Base-by-base conservation (phyloP, 345 rosid genomes). In the Melaleuca quinquenervia region DNA sequence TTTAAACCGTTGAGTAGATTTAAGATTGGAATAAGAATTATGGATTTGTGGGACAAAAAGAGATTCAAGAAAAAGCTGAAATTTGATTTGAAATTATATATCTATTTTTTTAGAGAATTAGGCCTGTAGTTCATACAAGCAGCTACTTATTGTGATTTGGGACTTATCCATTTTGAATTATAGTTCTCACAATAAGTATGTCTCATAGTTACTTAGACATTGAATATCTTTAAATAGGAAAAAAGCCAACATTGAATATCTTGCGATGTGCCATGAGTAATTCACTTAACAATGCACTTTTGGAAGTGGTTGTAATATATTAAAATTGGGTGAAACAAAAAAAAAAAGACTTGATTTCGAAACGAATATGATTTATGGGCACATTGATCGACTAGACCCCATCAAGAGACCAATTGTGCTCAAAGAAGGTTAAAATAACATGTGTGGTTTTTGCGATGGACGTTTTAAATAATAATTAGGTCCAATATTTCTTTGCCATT, bases 1-100 rank as follows among this genome's bases (percentile, higher is more conserved):
- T 62, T 29, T 7, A 6, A 21, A 29, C 0, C 0, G 16, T 4
- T 58, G 14, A 29, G 0, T 16, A 29, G 2, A 62, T 14, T 29
- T 62, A 6, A 62, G 6, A 62, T 2, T 62, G 29, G 21, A 29
- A 44, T 15, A 11, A 3, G 21, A 1, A 11, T 29, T 29, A 3
- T n/a, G n/a, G n/a, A n/a, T n/a, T n/a, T n/a, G n/a, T n/a, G n/a
- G n/a, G n/a, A n/a, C n/a, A n/a, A n/a, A n/a, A n/a, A n/a, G n/a
- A n/a, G n/a, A n/a, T n/a, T 6, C 3, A 8, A 29, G 11, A 18
- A 10, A 14, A 62, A 29, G 3, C 15, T 15, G 44, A 6, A 10
- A 7, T n/a, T 62, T 5, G 44, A 29, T 21, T 9, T 5, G 3
- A 62, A 15, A 11, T 29, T 62, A 21, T n/a, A 60, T 11, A 29